These are phyloP conservation scores for Beauveria sp. DNA, from an alignment of 2,329 filamentous ascomycete genomes.

Conservation along the genomic window DNA sequence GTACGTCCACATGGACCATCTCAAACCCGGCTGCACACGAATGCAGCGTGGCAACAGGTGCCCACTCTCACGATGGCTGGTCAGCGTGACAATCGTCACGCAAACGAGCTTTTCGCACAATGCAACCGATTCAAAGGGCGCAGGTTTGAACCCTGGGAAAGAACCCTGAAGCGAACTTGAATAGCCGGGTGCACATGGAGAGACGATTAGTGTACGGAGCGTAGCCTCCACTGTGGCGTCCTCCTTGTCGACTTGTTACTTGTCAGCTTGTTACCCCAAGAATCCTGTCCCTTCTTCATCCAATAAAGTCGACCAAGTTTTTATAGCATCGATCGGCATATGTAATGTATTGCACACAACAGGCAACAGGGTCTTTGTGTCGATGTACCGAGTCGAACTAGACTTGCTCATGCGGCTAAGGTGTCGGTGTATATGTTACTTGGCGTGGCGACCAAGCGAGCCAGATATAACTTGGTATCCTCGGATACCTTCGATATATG, in stretches of 20 bases:
- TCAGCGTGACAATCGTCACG: neutral
- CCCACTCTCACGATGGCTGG: neutral
- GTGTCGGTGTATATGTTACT: neutral
- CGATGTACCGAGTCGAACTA: neutral
- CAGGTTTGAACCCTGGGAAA: neutral
- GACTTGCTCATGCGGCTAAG: neutral
- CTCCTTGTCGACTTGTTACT: neutral
- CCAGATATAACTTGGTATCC: neutral
- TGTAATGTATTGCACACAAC: neutral
- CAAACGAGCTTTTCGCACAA: neutral
- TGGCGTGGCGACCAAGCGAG: neutral
- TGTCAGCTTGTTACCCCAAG: neutral
- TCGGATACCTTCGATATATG: neutral
- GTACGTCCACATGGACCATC: neutral
- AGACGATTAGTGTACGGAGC: neutral
- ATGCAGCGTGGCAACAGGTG: neutral
- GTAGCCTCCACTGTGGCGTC: conserved; percentile 2
- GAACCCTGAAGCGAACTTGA: neutral
- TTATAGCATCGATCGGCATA: neutral
- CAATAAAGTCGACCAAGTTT: neutral
- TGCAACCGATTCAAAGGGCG: neutral
- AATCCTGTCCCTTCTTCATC: neutral
- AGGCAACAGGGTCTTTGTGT: neutral
- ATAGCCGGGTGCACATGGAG: neutral
- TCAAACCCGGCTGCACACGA: neutral